Evolutionary conservation across 2,329 filamentous ascomycete genomes (phyloP).

Genomic region (Xylariaceae sp.): DNA sequence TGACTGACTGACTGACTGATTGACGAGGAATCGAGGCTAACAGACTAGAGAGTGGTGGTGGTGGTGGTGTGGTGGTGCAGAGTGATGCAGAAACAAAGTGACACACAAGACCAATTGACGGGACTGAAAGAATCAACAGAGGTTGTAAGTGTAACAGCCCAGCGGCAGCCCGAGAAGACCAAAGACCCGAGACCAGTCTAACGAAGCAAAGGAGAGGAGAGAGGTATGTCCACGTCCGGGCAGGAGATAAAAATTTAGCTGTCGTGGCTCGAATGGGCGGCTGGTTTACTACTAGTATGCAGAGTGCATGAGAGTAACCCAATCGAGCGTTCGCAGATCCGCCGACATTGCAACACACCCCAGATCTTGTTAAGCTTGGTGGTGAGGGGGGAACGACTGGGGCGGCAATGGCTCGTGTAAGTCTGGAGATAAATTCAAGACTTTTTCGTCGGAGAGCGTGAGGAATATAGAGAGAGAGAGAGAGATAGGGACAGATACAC

Average conservation of each 20-base stretch:
- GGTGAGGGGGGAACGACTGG: conserved; percentile 13
- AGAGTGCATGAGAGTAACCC: conserved; percentile 45
- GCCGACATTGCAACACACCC: conserved; percentile 35
- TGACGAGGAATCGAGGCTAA: not conserved
- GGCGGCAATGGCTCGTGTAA: too few relatives aligned
- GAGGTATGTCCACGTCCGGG: conserved; percentile 45
- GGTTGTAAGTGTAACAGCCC: conserved; percentile 37
- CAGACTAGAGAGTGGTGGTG: not conserved
- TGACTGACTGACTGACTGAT: not conserved
- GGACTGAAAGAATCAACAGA: conserved; percentile 30
- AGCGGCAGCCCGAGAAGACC: conserved; percentile 30
- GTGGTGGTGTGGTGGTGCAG: conserved; percentile 32
- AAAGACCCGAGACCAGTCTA: conserved; percentile 24
- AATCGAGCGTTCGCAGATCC: conserved; percentile 45
- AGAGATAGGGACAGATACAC: too few relatives aligned
- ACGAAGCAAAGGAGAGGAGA: conserved; percentile 34
- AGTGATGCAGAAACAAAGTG: conserved; percentile 16
- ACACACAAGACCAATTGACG: conserved; percentile 38
- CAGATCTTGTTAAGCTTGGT: conserved; percentile 26
- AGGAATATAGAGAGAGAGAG: too few relatives aligned
- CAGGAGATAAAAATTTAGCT: conserved; percentile 40
- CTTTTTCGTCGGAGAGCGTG: too few relatives aligned
- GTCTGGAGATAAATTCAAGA: too few relatives aligned
- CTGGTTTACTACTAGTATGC: conserved; percentile 43
- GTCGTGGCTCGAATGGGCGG: conserved; percentile 48